Percentiles rank a stretch among this genome's conserved stretches.
These are phyloP conservation scores for Gracilaria gracilis DNA, from an alignment of 23 red algal species.

Conservation along the genomic window DNA sequence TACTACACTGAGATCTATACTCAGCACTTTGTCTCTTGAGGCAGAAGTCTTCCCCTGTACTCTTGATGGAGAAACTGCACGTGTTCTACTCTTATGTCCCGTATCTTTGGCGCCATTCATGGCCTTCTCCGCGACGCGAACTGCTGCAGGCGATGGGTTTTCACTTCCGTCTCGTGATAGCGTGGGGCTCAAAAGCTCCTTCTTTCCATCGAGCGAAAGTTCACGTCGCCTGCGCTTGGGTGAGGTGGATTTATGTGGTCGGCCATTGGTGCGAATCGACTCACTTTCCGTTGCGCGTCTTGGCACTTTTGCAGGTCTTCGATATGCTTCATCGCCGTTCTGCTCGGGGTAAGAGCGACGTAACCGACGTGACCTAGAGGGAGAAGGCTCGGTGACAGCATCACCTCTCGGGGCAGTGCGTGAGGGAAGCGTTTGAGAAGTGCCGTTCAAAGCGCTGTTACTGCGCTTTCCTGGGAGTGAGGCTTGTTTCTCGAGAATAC, in stretches of 20 bases:
- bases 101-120: not conserved
- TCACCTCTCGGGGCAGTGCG: not conserved
- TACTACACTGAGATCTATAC: slow-evolving; percentile 28
- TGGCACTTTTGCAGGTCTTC: not conserved
- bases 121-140: not conserved
- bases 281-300: slow-evolving; percentile 2
- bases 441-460: not conserved
- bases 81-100: slow-evolving; percentile 27
- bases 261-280: not conserved
- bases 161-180: not conserved
- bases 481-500: slow-evolving; percentile 25
- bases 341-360: slow-evolving; percentile 21
- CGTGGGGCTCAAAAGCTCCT: slow-evolving; percentile 22
- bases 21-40: slow-evolving; percentile 10
- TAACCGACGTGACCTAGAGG: slow-evolving; percentile 9
- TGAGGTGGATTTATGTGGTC: not conserved
- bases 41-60: not conserved
- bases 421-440: not conserved
- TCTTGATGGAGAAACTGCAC: slow-evolving; percentile 10
- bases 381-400: not conserved
- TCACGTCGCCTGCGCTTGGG: slow-evolving; percentile 30
- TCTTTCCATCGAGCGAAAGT: slow-evolving; percentile 2
- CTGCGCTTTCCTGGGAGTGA: not conserved
- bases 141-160: not conserved
- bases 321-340: not conserved